Evolutionary conservation across 2,329 filamentous ascomycete genomes (phyloP).

Genomic region (Raffaelea albimanens): DNA sequence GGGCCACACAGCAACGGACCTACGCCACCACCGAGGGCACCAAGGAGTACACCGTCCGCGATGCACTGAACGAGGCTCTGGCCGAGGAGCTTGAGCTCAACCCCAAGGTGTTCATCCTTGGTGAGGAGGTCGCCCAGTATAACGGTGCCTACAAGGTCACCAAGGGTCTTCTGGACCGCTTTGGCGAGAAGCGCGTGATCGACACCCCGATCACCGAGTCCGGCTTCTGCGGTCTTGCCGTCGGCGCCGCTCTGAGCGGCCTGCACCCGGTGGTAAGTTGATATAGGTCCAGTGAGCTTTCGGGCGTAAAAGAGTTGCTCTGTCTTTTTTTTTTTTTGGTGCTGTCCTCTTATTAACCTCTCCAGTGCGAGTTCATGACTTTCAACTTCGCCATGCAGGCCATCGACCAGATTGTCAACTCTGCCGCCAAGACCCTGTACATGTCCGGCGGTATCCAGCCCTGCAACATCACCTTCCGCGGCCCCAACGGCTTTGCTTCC

Average conservation of each 20-base stretch:
- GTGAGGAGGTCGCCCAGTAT: constrained; percentile 99
- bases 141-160: constrained; percentile 99
- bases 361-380: constrained; percentile 97
- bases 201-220: constrained; percentile 98
- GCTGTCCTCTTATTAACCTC: background rate
- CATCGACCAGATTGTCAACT: constrained; percentile 99
- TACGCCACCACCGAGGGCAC: constrained; percentile 49
- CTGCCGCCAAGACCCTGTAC: constrained; percentile 96
- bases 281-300: background rate
- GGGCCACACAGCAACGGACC: constrained; percentile 34
- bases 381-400: constrained; percentile 99
- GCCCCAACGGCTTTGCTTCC: constrained; percentile 93
- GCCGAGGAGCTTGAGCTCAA: constrained; percentile 94
- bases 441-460: constrained; percentile 99
- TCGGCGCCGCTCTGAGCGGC: constrained; percentile 89
- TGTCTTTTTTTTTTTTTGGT: background rate
- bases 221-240: constrained; percentile 86
- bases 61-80: constrained; percentile 95
- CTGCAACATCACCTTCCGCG: constrained; percentile 99
- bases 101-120: constrained; percentile 88
- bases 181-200: constrained; percentile 94
- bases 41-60: constrained; percentile 95
- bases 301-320: too few species aligned
- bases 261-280: constrained; percentile 80
- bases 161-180: constrained; percentile 92